Evolutionary conservation across 495 filamentous ascomycete genomes (phyloP), one percentile per base, ranked within the genome.

Genomic region (Hypoxylon lenormandii): DNA sequence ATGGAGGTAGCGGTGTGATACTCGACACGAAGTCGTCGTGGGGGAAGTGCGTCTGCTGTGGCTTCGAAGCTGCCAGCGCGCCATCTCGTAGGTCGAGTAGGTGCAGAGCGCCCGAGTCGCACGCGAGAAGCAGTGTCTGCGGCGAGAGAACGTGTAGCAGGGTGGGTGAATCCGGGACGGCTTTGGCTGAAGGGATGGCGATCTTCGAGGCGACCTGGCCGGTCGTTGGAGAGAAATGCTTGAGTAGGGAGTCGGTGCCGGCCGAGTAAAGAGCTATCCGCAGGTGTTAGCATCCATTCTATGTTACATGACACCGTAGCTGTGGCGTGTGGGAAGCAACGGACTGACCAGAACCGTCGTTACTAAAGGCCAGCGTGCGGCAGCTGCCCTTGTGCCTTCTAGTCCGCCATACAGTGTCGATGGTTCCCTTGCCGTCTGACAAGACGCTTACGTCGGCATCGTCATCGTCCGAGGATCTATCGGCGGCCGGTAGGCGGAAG

Each of bases 11-110:
- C 0, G 94, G 88, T 2, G 91, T 93, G 40, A 98, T 82, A 46
- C 92, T 95, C 23, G 94, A 92, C 53, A 98, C 88, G 76, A 97
- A 97, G 80, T 97, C 95, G 59, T 91, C 89, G 75, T 98, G 95
- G 3, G 93, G 92, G 55, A 89, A 87, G 72, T 94, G 88, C 26
- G 91, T 91, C 74, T 92, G 91, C 65, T 89, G 84, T 1, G 91
- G 91, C 46, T 85, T 88, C 43, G 82, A 80, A 0, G 73, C 66
- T 2, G 86, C 81, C 18, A 86, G 76, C 3, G 84, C 82, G 56
- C 86, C 84, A 8, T 91, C 87, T 62, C 95, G 93, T 6, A 97
- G 84, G 77, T 98, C 96, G 80, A 93, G 95, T 63, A 98, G 84
- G 76, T 98, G 92, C 15, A 98, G 81, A 23, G 90, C 88, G 26